Conservation (phyloP, 2,329 filamentous ascomycete genomes). For the Aspergillus jensenii region DNA sequence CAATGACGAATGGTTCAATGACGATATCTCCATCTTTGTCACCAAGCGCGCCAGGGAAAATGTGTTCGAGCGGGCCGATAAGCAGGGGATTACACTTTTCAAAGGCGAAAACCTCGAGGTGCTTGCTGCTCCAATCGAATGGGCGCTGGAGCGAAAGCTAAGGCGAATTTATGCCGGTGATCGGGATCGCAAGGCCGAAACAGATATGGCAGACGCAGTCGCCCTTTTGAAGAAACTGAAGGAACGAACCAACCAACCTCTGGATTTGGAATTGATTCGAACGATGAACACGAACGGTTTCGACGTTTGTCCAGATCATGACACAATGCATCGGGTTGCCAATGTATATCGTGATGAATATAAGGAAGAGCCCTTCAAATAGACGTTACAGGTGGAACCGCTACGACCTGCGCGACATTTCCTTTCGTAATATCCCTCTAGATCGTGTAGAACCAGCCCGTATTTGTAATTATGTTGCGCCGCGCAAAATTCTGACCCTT, state of each 20-base stretch:
- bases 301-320: slow-evolving; percentile 27
- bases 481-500: slow-evolving; percentile 20
- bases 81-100: slow-evolving; percentile 4
- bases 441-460: slow-evolving; percentile 25
- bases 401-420: no score
- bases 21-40: slow-evolving; percentile 11
- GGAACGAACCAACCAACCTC: slow-evolving; percentile 17
- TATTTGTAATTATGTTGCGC: slow-evolving; percentile 28
- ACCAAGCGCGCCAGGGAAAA: slow-evolving; percentile 7
- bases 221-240: slow-evolving; percentile 29
- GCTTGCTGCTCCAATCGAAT: slow-evolving; percentile 34
- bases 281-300: slow-evolving; percentile 29
- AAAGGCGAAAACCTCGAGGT: slow-evolving; percentile 22
- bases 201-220: slow-evolving; percentile 31
- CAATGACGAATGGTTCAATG: slow-evolving; percentile 12
- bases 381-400: neutral
- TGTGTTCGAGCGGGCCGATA: slow-evolving; percentile 3
- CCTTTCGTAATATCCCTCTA: neutral
- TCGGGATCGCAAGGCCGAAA: slow-evolving; percentile 22
- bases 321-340: slow-evolving; percentile 30
- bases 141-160: slow-evolving; percentile 35
- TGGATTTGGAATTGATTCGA: slow-evolving; percentile 27
- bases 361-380: slow-evolving; percentile 18
- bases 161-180: slow-evolving; percentile 27
- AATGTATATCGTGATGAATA: slow-evolving; percentile 24